Base-by-base conservation (phyloP, 345 rosid genomes). In the Murraya paniculata region DNA sequence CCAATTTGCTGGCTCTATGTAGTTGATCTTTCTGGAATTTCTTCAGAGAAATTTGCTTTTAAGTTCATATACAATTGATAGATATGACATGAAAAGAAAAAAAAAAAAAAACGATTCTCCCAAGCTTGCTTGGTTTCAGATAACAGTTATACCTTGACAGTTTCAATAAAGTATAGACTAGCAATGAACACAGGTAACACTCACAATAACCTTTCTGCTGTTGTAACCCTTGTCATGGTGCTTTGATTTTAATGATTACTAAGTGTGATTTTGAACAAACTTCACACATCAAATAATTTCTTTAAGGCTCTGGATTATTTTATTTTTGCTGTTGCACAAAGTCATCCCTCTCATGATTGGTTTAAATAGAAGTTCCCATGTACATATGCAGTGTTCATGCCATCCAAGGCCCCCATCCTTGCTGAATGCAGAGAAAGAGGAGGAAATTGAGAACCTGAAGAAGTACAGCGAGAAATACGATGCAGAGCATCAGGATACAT, bases 361-460 rank as follows among this genome's bases (percentile, higher is more conserved):
- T 60, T 60, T 60, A 27, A 11, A 60, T 25, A 60, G 2, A 25
- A 60, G 33, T 45, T 11, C 50, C 16, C 11, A 45, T 41, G 50
- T 45, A 14, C 3, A 11, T 45, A 45, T 45, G 18, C 50, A 45
- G 50, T 45, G 11, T 45, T 45, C 50, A 13, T 45, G 50, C 5
- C 50, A 18, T 45, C 50, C 82, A 68, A 74, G 82, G 82, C 75
- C 64, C 11, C 82, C 82, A 5, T 75, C 75, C 4, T 68, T 74
- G 75, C 55, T 75, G 79, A 75, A 53, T 60, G 31, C 79, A 7
- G 82, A 80, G 61, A 59, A 80, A 74, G 67, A 75, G 69, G 79
- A 75, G 39, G 83, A 50, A 53, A 70, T 62, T n/a, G 19, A 61
- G 64, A 70, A 80, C 72, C 16, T 69, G 72, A 76, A 70, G 59